Base-by-base conservation (phyloP, 257 asterid species). In the Lantana camara region DNA sequence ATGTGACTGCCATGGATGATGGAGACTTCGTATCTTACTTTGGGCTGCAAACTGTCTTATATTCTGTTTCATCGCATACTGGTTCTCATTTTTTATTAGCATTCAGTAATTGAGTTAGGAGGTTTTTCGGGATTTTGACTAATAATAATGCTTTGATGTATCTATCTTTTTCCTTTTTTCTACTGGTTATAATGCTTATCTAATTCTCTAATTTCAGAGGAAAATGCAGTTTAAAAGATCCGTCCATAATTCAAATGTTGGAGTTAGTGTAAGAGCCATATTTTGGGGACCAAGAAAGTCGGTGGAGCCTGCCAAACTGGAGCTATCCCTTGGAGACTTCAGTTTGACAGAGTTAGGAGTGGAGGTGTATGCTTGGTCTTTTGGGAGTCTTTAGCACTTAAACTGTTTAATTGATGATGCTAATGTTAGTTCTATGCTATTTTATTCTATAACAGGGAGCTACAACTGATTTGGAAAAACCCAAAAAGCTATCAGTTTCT, bases 201-300 rank as follows among this genome's bases (percentile, higher is more conserved):
- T 75, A 47, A 21, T 66, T 65, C 42, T 40, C 63, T 45, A 47
- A 20, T 54, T 78, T 60, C 75, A 89, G 96, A 69, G 79, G 69
- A 80, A 79, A 65, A 67, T 73, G 47, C 54, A 77, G 13, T 57
- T 53, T 57, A 56, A 67, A 48, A 42, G 70, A 50, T 48, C 38
- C 59, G 34, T 54, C 29, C 76, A 23, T 58, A 74, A 63, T 57
- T 52, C 75, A 16, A 67, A 56, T 51, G 41, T 75, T 22, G 22
- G 77, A 52, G 76, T 75, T 57, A 74, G 74, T 46, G 70, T 87
- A 64, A 79, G 72, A 52, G 89, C 95, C 59, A 70, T 90, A 64
- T 90, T 85, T 70, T 93, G 97, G 97, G 89, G 87, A 15, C 91
- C 90, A 48, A 90, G 49, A 77, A 84, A 88, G 80, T 76, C 89